A percentile compares a stretch with the other conserved stretches of the same genome.
These are phyloP conservation scores for Euphorbia corollata DNA, from an alignment of 441 rosid species.

Conservation along the genomic window DNA sequence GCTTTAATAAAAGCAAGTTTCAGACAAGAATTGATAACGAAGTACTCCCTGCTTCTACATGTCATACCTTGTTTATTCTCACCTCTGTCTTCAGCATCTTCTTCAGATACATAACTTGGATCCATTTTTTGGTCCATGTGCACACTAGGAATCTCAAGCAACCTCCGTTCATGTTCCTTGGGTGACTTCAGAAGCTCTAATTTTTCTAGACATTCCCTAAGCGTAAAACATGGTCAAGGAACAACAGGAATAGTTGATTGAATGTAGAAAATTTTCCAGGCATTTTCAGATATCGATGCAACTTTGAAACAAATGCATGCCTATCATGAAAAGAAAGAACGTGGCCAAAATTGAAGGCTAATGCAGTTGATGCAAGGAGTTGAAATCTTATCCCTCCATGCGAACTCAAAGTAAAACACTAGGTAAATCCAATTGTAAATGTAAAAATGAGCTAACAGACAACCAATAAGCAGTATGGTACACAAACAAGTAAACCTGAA, in stretches of 20 bases:
- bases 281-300: conserved; percentile 2
- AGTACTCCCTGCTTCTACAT: conserved; percentile 13
- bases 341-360: background rate
- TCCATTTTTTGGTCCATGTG: conserved; percentile 62
- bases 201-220: conserved; percentile 73
- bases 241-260: conserved; percentile 4
- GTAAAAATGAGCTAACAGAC: conserved; percentile 4
- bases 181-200: conserved; percentile 68
- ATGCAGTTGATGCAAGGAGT: background rate
- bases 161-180: conserved; percentile 61
- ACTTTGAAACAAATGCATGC: background rate
- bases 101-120: conserved; percentile 44
- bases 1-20: background rate
- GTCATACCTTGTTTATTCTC: conserved; percentile 50
- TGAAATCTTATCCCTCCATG: background rate
- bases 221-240: conserved; percentile 82
- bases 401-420: background rate
- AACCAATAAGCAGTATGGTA: background rate
- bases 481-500: conserved; percentile 8
- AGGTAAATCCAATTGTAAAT: conserved; percentile 1
- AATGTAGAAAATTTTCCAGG: background rate
- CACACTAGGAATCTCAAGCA: conserved; percentile 56
- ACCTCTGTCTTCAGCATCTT: conserved; percentile 38
- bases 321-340: background rate
- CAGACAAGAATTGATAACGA: conserved; percentile 6